These are phyloP conservation scores for Yarrowia alimentaria DNA, from an alignment of 805 yeast species.

Conservation along the genomic window DNA sequence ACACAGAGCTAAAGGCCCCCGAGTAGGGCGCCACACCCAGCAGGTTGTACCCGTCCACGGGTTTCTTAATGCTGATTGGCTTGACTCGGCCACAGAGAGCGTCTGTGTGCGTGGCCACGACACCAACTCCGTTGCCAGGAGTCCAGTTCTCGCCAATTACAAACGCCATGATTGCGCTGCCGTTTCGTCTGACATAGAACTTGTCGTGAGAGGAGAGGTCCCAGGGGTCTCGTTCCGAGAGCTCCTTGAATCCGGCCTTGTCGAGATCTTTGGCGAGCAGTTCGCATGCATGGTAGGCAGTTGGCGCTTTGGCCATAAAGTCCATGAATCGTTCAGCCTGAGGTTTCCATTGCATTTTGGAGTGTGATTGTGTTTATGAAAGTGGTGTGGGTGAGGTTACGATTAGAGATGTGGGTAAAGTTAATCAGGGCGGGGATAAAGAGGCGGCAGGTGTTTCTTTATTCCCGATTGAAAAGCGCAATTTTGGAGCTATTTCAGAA, in stretches of 20 bases:
- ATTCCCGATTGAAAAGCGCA: no score
- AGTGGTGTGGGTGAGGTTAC: no score
- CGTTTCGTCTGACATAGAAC: constrained; percentile 61
- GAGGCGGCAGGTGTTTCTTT: no score
- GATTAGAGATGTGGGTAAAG: no score
- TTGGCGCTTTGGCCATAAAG: constrained; percentile 71
- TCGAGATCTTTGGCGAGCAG: constrained; percentile 50
- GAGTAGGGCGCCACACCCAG: constrained; percentile 80
- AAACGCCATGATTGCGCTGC: constrained; percentile 65
- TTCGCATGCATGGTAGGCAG: constrained; percentile 68
- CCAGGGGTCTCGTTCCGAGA: constrained; percentile 65
- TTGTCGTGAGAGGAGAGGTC: constrained; percentile 49
- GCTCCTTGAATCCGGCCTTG: constrained; percentile 59
- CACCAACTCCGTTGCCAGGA: constrained; percentile 55
- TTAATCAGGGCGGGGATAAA: no score
- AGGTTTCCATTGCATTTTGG: constrained; percentile 2
- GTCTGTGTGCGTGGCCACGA: constrained; percentile 69
- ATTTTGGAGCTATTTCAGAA: no score
- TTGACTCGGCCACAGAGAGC: constrained; percentile 64
- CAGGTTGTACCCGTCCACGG: constrained; percentile 68
- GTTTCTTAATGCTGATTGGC: constrained; percentile 59
- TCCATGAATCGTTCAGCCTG: constrained; percentile 53
- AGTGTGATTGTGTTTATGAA: no score
- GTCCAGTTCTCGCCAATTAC: constrained; percentile 63
- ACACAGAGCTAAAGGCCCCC: constrained; percentile 59